These are phyloP conservation scores for Colletotrichum graminicola DNA, from an alignment of 2,329 filamentous ascomycete species.

Conservation along the genomic window DNA sequence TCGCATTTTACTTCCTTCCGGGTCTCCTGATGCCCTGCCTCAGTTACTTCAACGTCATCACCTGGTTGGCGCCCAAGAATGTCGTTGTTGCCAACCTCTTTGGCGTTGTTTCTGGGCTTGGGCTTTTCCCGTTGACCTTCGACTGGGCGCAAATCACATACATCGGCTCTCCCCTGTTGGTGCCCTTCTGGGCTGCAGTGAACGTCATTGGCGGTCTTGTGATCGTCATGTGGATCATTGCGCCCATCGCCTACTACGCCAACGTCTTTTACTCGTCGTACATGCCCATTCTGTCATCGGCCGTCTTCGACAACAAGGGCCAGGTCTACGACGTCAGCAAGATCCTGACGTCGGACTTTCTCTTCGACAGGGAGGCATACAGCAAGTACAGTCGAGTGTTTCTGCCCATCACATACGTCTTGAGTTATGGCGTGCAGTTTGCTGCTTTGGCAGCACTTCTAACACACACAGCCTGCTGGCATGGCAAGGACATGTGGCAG, in stretches of 20 bases:
- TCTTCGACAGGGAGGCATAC: slow-evolving; percentile 84
- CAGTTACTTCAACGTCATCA: slow-evolving; percentile 90
- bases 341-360: slow-evolving; percentile 81
- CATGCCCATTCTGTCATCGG: slow-evolving; percentile 86
- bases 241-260: slow-evolving; percentile 83
- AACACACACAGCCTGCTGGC: slow-evolving; percentile 86
- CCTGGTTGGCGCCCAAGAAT: slow-evolving; percentile 88
- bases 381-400: slow-evolving; percentile 86
- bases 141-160: slow-evolving; percentile 93
- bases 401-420: slow-evolving; percentile 86
- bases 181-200: slow-evolving; percentile 88
- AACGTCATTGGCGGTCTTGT: slow-evolving; percentile 86
- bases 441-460: slow-evolving; percentile 83
- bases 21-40: slow-evolving; percentile 85
- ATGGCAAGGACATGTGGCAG: slow-evolving; percentile 83
- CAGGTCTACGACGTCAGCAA: slow-evolving; percentile 84
- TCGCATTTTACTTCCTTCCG: slow-evolving; percentile 87
- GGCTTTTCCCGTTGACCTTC: slow-evolving; percentile 87
- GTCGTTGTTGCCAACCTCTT: slow-evolving; percentile 90
- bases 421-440: slow-evolving; percentile 89
- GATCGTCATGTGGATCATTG: slow-evolving; percentile 86
- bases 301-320: slow-evolving; percentile 88
- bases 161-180: slow-evolving; percentile 86
- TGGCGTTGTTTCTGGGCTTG: slow-evolving; percentile 85
- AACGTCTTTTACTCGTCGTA: slow-evolving; percentile 86